Base-by-base conservation (phyloP, 495 filamentous ascomycete species). In the Aspergillus biplanus region DNA sequence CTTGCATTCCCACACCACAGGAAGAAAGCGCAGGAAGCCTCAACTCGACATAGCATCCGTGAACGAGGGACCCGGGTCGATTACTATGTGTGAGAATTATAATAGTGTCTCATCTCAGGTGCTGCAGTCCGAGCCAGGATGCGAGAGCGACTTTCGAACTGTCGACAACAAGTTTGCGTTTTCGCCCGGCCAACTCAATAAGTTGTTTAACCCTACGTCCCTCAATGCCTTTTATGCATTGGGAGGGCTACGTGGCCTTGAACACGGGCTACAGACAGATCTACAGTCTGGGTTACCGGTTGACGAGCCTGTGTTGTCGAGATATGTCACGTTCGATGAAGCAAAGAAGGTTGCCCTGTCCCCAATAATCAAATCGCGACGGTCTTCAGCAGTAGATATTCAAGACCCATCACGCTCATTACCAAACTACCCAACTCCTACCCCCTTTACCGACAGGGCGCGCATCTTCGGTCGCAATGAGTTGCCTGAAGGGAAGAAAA, bases 131-230 rank as follows among this genome's bases (percentile, higher is more conserved):
- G 89, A 92, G 71, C 82, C 83, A 54, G 84, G 85, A 8, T 83
- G 79, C 56, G 87, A 90, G 61, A 73, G 72, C 7, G 87, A 89
- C 64, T 92, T 90, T 69, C 65, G 81, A 21, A 82, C 89, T 4
- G 72, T 81, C 8, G 75, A 90, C 60, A 92, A 89, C 64, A 86
- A 85, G 4, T 92, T 92, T 67, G 90, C 87, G 44, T 92, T 86
- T 65, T 86, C 82, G 12, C 85, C 88, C 0, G 89, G 90, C 13
- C 83, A 89, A 69, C 75, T 92, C 46, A 87, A 86, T 68, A 92
- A 92, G 65, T 82, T 91, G 75, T 80, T 89, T 34, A 87, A 90
- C 65, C 90, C 90, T 6, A 92, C 92, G 72, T 90, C 83, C 54
- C 72, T 92, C 9, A 78, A 87, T 18, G 89, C 89, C 7, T 92